These are phyloP conservation scores for Dionaea muscipula DNA, from an alignment of 179 eudicot genomes.

Conservation along the genomic window DNA sequence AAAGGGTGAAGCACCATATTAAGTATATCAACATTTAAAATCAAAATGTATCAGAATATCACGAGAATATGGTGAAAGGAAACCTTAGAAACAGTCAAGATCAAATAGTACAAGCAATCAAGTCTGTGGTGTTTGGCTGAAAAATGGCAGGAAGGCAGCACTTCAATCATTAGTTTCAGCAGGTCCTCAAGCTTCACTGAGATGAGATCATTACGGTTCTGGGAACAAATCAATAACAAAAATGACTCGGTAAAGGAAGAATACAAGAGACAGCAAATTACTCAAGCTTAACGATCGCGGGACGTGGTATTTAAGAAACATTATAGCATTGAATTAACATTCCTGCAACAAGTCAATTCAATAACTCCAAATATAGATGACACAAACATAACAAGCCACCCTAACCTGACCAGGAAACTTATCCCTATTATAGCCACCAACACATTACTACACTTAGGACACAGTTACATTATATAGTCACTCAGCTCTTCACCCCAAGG, in stretches of 20 bases:
- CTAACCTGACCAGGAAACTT: too few relatives aligned
- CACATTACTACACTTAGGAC: too few relatives aligned
- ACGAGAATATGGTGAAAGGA: neutral
- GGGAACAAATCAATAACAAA: conserved; percentile 8
- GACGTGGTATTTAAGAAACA: too few relatives aligned
- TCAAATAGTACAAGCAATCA: conserved; percentile 66
- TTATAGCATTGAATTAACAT: too few relatives aligned
- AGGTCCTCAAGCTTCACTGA: conserved; percentile 48
- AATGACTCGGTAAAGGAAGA: neutral
- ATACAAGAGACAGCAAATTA: neutral
- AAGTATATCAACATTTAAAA: neutral
- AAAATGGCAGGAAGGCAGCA: conserved; percentile 73
- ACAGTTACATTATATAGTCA: too few relatives aligned
- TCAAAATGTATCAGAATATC: neutral
- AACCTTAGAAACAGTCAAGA: conserved; percentile 67
- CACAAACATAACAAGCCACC: too few relatives aligned
- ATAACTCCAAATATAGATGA: too few relatives aligned
- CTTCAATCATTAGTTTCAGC: conserved; percentile 57
- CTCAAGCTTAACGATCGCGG: too few relatives aligned
- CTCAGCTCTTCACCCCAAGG: too few relatives aligned
- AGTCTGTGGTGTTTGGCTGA: conserved; percentile 93
- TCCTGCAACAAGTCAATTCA: too few relatives aligned
- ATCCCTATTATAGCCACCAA: too few relatives aligned
- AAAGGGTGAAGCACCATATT: neutral
- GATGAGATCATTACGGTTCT: conserved; percentile 53